Evolutionary conservation across 805 yeast species (phyloP), one percentile per base, ranked within the genome.

Genomic region (Yamadazyma takamatsuzukensis): DNA sequence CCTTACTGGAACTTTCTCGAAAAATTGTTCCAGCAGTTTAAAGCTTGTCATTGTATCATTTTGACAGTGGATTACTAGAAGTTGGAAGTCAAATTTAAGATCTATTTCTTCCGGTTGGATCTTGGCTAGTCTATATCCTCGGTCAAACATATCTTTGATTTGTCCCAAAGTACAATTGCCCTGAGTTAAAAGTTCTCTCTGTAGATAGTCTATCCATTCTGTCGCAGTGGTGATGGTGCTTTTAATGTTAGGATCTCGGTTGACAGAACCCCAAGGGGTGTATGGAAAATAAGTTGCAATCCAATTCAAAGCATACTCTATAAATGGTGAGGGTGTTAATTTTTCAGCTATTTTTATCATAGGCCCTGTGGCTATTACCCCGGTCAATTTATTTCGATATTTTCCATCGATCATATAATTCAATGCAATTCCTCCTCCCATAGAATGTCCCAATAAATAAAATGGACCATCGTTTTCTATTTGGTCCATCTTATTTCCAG

Each of bases 361-460:
- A 1, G 94, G 93, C 1, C 79, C 87, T 15, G 72, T 60, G 1
- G 64, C 69, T 21, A 70, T 56, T 25, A 74, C 64, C 0, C 75
- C 76, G 15, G 61, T 55, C 15, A 83, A 39, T 13, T 64, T 44
- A 21, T 70, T 63, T 28, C 58, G 62, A 47, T 67, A 56, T 36
- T 60, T 70, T 2, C 89, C 89, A 17, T 52, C 47, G 21, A 74
- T 63, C 7, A 73, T 76, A 51, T 83, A 83, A 52, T 78, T 80
- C 36, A 83, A 57, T 0, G 61, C 62, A 29, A 83, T 76, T 0
- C 82, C 89, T 12, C 90, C 89, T 27, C 94, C 94, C 86, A 83
- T 82, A 5, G 89, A 83, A 44, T 79, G 87, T 1, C 89, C 87
- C 44, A 72, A 60, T 29, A 84, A 47, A 46, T 63, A 70, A 18